Conservation (phyloP, 2,329 filamentous ascomycete genomes). For the Seiridium unicorne region DNA sequence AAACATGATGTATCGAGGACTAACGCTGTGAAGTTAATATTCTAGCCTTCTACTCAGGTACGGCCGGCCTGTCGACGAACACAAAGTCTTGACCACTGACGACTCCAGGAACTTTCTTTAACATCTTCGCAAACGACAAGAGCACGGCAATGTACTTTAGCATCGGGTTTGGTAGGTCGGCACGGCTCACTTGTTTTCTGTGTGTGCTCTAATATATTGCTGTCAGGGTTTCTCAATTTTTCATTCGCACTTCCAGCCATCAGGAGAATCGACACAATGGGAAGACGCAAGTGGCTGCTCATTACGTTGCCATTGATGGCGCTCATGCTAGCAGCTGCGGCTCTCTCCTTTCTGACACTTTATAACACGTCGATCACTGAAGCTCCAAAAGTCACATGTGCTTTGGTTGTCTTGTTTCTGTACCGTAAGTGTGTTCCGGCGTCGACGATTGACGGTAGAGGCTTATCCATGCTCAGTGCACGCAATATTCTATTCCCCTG, state of each 20-base stretch:
- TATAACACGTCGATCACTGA: not conserved
- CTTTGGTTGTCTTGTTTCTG: constrained; percentile 32
- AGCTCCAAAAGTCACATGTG: not conserved
- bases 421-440: constrained; percentile 21
- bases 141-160: constrained; percentile 29
- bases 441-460: not conserved
- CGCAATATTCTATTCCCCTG: constrained; percentile 39
- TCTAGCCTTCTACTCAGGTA: constrained; percentile 44
- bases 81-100: not conserved
- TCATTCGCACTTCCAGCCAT: constrained; percentile 39
- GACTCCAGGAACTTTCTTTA: constrained; percentile 19
- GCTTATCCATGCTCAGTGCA: constrained; percentile 28
- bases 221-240: constrained; percentile 38
- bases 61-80: not conserved
- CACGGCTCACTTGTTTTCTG: not conserved
- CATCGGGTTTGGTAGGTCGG: constrained; percentile 24
- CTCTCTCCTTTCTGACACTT: constrained; percentile 25
- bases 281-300: constrained; percentile 40
- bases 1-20: not conserved
- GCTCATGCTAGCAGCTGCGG: constrained; percentile 37
- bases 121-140: constrained; percentile 3
- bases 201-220: not conserved
- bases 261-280: constrained; percentile 37
- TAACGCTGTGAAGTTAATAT: constrained; percentile 33
- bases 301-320: constrained; percentile 42